A percentile compares a stretch with the other conserved stretches of the same genome.
phyloP scores from a whole-genome alignment of 148 eudicot genomes.

The Drosera capensis region DNA sequence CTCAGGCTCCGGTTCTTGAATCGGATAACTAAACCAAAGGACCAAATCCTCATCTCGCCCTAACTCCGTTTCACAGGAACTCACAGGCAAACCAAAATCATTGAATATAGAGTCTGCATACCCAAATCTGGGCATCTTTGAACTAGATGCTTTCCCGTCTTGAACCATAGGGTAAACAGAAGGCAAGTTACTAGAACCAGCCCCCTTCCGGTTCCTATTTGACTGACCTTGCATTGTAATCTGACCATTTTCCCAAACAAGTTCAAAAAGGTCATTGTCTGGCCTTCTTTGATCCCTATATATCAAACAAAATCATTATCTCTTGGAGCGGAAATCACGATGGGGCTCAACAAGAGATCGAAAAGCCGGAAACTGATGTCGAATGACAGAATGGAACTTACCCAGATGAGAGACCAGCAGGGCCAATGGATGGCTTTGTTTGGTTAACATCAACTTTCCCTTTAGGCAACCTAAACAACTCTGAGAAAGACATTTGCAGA shows the following conservation, averaged over 20 bases:
- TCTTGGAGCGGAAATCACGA: not conserved
- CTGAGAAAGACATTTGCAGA: conserved; percentile 70
- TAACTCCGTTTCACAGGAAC: conserved; percentile 33
- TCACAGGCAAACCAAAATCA: conserved; percentile 30
- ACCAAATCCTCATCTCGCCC: conserved; percentile 45
- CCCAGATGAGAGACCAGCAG: conserved; percentile 36
- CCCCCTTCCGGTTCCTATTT: conserved; percentile 17
- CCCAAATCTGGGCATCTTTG: conserved; percentile 31
- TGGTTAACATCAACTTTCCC: conserved; percentile 44
- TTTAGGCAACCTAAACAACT: conserved; percentile 37
- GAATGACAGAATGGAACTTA: conserved; percentile 17
- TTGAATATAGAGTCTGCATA: conserved; percentile 20
- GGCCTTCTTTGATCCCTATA: conserved; percentile 27
- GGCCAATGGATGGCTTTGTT: conserved; percentile 21
- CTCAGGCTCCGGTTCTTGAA: conserved; percentile 39
- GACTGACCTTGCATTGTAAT: conserved; percentile 7
- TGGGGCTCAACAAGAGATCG: not conserved
- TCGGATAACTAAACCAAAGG: conserved; percentile 60
- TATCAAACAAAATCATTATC: not conserved
- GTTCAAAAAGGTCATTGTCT: conserved; percentile 42
- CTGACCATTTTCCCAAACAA: conserved; percentile 42
- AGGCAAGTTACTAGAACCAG: conserved; percentile 23
- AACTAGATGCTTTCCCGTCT: conserved; percentile 19
- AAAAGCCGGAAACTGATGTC: not conserved
- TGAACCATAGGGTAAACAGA: conserved; percentile 15